These are phyloP conservation scores for Russula lepida DNA, from an alignment of 768 basidiomycete species.

Conservation along the genomic window DNA sequence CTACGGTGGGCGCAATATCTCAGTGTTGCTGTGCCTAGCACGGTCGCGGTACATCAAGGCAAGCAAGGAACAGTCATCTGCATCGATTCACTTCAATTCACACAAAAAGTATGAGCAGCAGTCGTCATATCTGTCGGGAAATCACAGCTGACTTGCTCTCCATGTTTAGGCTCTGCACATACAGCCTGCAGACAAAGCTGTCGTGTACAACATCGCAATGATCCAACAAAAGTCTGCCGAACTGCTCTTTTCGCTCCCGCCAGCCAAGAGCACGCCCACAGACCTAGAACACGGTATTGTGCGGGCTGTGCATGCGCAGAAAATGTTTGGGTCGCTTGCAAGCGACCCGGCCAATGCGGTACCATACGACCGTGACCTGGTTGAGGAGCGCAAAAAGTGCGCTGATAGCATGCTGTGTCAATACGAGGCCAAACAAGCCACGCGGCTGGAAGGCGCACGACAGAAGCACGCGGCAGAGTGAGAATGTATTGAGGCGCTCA, in stretches of 20 bases:
- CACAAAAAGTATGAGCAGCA: conserved; percentile 57
- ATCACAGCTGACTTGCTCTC: conserved; percentile 1
- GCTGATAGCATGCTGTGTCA: conserved; percentile 78
- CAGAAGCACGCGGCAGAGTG: conserved; percentile 74
- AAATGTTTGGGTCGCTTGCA: conserved; percentile 77
- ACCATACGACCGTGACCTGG: conserved; percentile 81
- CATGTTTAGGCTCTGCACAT: conserved; percentile 68
- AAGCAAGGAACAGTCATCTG: conserved; percentile 77
- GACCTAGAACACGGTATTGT: conserved; percentile 73
- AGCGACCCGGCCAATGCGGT: conserved; percentile 57
- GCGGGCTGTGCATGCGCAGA: conserved; percentile 79
- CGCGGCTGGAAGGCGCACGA: conserved; percentile 69
- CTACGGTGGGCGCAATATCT: conserved; percentile 62
- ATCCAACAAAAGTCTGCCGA: conserved; percentile 96
- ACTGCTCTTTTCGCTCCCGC: conserved; percentile 65
- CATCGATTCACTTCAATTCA: conserved; percentile 78
- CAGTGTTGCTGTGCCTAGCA: conserved; percentile 77
- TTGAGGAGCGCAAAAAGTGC: conserved; percentile 84
- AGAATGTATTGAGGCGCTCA: conserved; percentile 50
- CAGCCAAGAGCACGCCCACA: conserved; percentile 68
- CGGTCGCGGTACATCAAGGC: conserved; percentile 94
- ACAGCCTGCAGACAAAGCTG: conserved; percentile 82
- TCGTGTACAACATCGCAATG: conserved; percentile 95
- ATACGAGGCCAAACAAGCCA: conserved; percentile 61
- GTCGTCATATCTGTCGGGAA: conserved; percentile 26